Conservation (phyloP, 306 rosid genomes). For the Medicago truncatula region MtrunA17r5.0-ANR NC_053042.1:54392501-54393000, state of each 20-base stretch:
- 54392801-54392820: slow-evolving; percentile 17
- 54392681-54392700: slow-evolving; percentile 11
- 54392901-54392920: slow-evolving; percentile 12
- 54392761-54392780: slow-evolving; percentile 5
- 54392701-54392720: slow-evolving; percentile 11
- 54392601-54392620: slow-evolving; percentile 2
- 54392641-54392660: background rate
- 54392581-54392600: background rate
- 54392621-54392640: background rate
- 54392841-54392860: slow-evolving; percentile 19
- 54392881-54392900: background rate
- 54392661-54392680: background rate
- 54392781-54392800: background rate
- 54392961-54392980: background rate
- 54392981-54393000: background rate
- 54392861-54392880: slow-evolving; percentile 3
- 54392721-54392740: slow-evolving; percentile 9
- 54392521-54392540: background rate
- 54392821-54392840: slow-evolving; percentile 1
- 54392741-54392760: background rate
- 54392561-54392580: slow-evolving; percentile 5
- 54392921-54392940: slow-evolving; percentile 3
- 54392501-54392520: slow-evolving; percentile 1
- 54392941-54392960: slow-evolving; percentile 5
- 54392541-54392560: slow-evolving; percentile 2